phyloP scores from a whole-genome alignment of 2,329 filamentous ascomycete species.

The Cladophialophora yegresii region DNA sequence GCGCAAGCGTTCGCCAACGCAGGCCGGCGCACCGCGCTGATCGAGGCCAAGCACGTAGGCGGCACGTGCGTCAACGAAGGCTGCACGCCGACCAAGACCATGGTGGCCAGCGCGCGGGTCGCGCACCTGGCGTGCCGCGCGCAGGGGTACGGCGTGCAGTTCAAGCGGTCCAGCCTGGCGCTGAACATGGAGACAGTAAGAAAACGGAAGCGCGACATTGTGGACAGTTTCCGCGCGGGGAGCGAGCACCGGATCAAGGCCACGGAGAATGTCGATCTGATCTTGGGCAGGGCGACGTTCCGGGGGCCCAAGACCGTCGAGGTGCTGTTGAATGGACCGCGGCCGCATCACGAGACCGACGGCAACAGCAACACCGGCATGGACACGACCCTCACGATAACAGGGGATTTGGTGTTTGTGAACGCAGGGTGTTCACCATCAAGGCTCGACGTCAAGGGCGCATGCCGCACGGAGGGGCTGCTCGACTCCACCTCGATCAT shows the following conservation, averaged over 20 bases:
- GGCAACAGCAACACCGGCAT: too few species aligned
- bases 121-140: conserved; percentile 51
- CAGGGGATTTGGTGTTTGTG: conserved; percentile 38
- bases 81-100: conserved; percentile 60
- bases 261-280: conserved; percentile 46
- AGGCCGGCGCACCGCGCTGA: conserved; percentile 49
- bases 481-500: conserved; percentile 36
- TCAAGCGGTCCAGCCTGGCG: conserved; percentile 37
- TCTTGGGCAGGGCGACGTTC: conserved; percentile 53
- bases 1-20: conserved; percentile 52
- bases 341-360: too few species aligned
- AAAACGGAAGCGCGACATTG: conserved; percentile 58
- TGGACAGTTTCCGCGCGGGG: conserved; percentile 53
- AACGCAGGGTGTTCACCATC: conserved; percentile 36
- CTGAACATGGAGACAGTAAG: conserved; percentile 55
- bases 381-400: conserved; percentile 40
- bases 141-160: conserved; percentile 51
- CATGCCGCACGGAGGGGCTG: conserved; percentile 28
- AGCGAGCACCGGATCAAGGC: conserved; percentile 48
- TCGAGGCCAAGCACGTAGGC: conserved; percentile 55
- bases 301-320: conserved; percentile 45
- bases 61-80: conserved; percentile 58
- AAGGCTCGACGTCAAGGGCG: conserved; percentile 27
- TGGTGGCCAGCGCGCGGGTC: conserved; percentile 56
- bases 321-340: conserved; percentile 37